A percentile compares a stretch with the other conserved stretches of the same genome.
These are phyloP conservation scores for Moesziomyces antarcticus DNA, from an alignment of 1,284 basidiomycete species.

Conservation along the genomic window DNA sequence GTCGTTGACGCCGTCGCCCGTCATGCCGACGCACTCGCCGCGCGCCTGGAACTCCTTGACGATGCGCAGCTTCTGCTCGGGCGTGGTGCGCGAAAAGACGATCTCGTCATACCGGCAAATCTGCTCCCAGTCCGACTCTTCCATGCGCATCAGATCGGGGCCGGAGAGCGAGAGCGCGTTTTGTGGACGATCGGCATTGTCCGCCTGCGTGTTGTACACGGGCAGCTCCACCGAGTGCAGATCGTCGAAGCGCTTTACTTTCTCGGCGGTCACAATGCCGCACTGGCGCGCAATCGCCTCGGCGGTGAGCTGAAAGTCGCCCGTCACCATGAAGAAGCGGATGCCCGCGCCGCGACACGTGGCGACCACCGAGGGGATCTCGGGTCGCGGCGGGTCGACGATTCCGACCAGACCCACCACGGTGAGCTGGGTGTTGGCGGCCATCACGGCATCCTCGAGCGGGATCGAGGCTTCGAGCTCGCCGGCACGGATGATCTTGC, in stretches of 20 bases:
- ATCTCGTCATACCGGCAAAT: constrained; percentile 75
- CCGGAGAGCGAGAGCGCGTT: constrained; percentile 29
- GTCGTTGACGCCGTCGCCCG: constrained; percentile 79
- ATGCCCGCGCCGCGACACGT: constrained; percentile 75
- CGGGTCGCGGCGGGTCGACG: constrained; percentile 75
- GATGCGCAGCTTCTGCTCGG: constrained; percentile 76
- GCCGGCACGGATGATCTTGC: constrained; percentile 10
- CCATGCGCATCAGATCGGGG: constrained; percentile 28
- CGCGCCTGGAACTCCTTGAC: constrained; percentile 74
- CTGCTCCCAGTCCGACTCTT: constrained; percentile 69
- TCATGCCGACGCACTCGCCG: constrained; percentile 73
- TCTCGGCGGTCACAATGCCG: constrained; percentile 72
- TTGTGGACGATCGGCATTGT: constrained; percentile 32
- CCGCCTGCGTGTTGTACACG: constrained; percentile 41
- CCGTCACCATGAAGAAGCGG: constrained; percentile 78
- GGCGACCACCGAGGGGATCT: constrained; percentile 73
- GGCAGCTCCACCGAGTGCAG: constrained; percentile 29
- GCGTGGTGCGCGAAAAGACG: constrained; percentile 79
- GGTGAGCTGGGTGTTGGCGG: constrained; percentile 70
- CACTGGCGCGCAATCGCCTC: constrained; percentile 75
- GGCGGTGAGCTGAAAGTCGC: constrained; percentile 72
- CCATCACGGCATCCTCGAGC: constrained; percentile 64
- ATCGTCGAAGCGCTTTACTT: constrained; percentile 69
- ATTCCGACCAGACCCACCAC: constrained; percentile 76
- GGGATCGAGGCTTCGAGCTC: constrained; percentile 68